Evolutionary conservation across 1,284 basidiomycete species (phyloP).

Genomic region (Tremellales sp.): DNA sequence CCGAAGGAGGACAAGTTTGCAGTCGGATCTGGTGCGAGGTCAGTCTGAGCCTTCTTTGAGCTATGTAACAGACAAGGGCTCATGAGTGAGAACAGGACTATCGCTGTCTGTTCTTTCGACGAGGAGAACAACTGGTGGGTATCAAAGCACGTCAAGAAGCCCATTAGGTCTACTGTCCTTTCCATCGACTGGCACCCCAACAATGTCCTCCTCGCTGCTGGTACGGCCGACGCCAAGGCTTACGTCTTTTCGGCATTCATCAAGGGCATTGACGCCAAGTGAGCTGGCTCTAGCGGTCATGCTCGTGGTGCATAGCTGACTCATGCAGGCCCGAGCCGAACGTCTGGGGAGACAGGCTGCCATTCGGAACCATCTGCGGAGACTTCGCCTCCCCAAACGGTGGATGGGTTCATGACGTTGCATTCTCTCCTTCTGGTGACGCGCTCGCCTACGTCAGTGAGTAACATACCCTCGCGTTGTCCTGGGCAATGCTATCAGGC

Average conservation of each 20-base stretch:
- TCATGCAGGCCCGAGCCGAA: slow-evolving; percentile 69
- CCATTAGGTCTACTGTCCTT: slow-evolving; percentile 86
- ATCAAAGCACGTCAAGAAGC: slow-evolving; percentile 95
- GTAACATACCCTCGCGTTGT: too few relatives aligned
- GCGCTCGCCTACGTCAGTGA: slow-evolving; percentile 84
- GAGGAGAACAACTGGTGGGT: slow-evolving; percentile 99
- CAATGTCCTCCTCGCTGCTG: slow-evolving; percentile 90
- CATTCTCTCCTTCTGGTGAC: slow-evolving; percentile 93
- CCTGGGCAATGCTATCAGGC: background rate
- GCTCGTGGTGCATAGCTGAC: background rate
- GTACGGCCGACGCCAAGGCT: slow-evolving; percentile 91
- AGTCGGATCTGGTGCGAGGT: slow-evolving; percentile 93
- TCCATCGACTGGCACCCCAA: slow-evolving; percentile 97
- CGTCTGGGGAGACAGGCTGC: slow-evolving; percentile 95
- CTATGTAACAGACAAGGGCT: background rate
- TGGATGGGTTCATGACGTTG: slow-evolving; percentile 95
- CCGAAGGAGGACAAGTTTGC: slow-evolving; percentile 99
- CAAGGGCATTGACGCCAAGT: slow-evolving; percentile 96
- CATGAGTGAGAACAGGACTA: slow-evolving; percentile 60
- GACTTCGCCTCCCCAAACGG: slow-evolving; percentile 84
- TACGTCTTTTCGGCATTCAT: slow-evolving; percentile 98
- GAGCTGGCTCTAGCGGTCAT: slow-evolving; percentile 28
- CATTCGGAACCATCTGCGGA: slow-evolving; percentile 96
- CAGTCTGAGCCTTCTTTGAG: slow-evolving; percentile 20
- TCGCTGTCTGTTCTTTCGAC: slow-evolving; percentile 92